Percentiles rank a stretch among this genome's conserved stretches.
phyloP scores from a whole-genome alignment of 805 yeast species.

The Metschnikowia dekortorum region DNA sequence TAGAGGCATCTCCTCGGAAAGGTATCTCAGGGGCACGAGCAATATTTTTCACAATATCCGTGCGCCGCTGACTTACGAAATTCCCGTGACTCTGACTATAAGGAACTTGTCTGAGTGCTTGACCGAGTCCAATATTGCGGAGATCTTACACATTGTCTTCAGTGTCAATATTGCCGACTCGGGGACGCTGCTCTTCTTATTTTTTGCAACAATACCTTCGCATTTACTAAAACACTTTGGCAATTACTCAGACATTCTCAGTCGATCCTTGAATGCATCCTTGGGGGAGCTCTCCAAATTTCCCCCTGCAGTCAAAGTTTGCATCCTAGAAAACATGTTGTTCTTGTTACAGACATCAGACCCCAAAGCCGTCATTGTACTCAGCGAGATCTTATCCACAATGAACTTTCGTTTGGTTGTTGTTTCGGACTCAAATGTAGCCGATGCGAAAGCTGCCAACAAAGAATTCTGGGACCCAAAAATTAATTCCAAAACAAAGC shows the following conservation, averaged over 20 bases:
- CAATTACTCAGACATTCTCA: neutral
- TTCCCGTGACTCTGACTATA: neutral
- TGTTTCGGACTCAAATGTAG: neutral
- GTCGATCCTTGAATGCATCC: neutral
- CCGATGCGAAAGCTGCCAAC: neutral
- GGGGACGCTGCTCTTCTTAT: neutral
- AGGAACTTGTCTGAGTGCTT: neutral
- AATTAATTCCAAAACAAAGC: neutral
- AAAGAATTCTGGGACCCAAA: neutral
- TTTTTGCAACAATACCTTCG: neutral
- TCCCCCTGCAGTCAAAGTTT: neutral
- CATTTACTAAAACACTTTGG: neutral
- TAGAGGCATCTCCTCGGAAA: neutral
- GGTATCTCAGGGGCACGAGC: neutral
- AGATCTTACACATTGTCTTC: neutral
- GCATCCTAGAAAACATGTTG: neutral
- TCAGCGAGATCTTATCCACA: neutral
- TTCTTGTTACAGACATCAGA: neutral
- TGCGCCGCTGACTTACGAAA: neutral
- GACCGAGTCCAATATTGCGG: neutral
- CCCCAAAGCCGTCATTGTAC: neutral
- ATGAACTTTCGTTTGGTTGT: neutral
- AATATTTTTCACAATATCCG: neutral
- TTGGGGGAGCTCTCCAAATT: neutral
- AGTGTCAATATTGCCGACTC: conserved; percentile 2